These are phyloP conservation scores for Fomitopsis pulvina DNA, from an alignment of 768 basidiomycete genomes.

Conservation along the genomic window DNA sequence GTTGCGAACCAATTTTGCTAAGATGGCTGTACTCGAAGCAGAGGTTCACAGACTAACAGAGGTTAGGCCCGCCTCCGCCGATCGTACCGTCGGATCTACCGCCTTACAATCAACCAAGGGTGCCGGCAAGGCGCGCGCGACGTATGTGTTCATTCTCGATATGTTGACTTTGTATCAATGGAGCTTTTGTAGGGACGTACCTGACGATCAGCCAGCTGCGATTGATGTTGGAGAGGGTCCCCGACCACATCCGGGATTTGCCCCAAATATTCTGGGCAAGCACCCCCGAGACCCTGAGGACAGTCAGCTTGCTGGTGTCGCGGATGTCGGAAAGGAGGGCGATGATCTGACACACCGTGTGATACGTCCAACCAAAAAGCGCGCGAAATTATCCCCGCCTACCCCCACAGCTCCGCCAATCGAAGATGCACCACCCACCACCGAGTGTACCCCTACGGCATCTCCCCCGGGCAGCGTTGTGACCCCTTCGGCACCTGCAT, in stretches of 20 bases:
- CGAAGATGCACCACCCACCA: neutral
- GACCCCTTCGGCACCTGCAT: slow-evolving; percentile 31
- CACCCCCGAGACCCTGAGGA: slow-evolving; percentile 48
- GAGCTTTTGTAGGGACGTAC: slow-evolving; percentile 5
- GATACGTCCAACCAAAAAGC: slow-evolving; percentile 47
- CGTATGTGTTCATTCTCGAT: slow-evolving; percentile 3
- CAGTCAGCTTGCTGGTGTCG: slow-evolving; percentile 34
- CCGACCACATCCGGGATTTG: neutral
- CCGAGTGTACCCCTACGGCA: slow-evolving; percentile 3
- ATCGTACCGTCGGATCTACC: neutral
- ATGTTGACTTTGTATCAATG: neutral
- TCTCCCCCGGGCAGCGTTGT: neutral
- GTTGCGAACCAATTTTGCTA: slow-evolving; percentile 18
- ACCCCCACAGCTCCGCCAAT: neutral
- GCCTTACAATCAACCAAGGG: slow-evolving; percentile 9
- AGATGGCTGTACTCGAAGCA: slow-evolving; percentile 9
- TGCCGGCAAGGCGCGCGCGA: slow-evolving; percentile 13
- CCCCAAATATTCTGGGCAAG: slow-evolving; percentile 55
- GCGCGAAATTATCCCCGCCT: slow-evolving; percentile 27
- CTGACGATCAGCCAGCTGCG: neutral
- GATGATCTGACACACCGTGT: slow-evolving; percentile 32
- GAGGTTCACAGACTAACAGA: slow-evolving; percentile 9
- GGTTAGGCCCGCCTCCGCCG: neutral
- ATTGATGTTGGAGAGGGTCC: neutral
- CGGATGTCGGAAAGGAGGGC: slow-evolving; percentile 37